phyloP scores from a whole-genome alignment of 2,329 filamentous ascomycete genomes.

The Sporothrix brasiliensis region DNA sequence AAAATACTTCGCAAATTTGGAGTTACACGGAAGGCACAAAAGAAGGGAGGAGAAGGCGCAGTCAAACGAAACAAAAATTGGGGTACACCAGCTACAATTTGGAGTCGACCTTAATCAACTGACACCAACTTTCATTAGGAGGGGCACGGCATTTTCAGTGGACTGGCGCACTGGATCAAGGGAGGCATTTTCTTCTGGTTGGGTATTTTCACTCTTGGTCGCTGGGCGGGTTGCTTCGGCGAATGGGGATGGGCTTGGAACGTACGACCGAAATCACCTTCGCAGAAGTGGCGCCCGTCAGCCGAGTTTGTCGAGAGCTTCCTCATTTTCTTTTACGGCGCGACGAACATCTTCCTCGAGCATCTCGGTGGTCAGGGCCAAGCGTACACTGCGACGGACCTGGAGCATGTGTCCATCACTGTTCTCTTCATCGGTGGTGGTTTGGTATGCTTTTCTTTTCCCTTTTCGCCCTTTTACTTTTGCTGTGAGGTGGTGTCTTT shows the following conservation, averaged over 20 bases:
- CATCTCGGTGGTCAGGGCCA: constrained; percentile 73
- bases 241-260: constrained; percentile 98
- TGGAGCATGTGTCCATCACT: constrained; percentile 92
- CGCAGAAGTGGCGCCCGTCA: constrained; percentile 70
- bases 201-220: constrained; percentile 80
- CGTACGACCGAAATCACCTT: constrained; percentile 62
- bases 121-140: constrained; percentile 53
- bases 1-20: not conserved
- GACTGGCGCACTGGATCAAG: constrained; percentile 91
- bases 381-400: constrained; percentile 74
- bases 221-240: constrained; percentile 88
- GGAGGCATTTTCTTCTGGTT: constrained; percentile 95
- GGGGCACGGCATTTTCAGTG: constrained; percentile 71
- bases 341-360: constrained; percentile 89
- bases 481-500: constrained; percentile 28
- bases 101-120: constrained; percentile 11
- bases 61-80: not conserved
- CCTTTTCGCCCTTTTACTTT: not conserved
- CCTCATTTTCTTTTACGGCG: constrained; percentile 87
- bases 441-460: constrained; percentile 59
- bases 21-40: not conserved
- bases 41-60: not conserved
- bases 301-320: constrained; percentile 89
- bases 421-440: constrained; percentile 93
- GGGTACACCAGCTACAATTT: not conserved